Conservation (phyloP, 139 green algal genomes). For the Raphidocelis subcapitata region DNA sequence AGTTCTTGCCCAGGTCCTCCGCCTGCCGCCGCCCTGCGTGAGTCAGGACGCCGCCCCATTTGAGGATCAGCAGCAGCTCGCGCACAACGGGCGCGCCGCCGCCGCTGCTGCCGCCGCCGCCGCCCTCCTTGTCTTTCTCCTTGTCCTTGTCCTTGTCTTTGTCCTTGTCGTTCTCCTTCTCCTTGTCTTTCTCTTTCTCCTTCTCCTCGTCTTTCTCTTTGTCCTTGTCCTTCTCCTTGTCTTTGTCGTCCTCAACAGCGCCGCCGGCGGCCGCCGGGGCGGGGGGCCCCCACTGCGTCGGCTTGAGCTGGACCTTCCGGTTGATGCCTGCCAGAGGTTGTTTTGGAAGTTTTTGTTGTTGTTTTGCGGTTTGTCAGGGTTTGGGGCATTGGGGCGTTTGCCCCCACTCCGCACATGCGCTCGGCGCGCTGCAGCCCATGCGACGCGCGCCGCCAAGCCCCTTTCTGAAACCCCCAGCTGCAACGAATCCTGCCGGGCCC, state of each 20-base stretch:
- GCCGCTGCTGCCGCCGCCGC: constrained; percentile 91
- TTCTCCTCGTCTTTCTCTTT: neutral
- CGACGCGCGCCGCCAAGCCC: too few relatives aligned
- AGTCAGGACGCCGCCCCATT: constrained; percentile 69
- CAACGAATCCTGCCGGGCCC: neutral
- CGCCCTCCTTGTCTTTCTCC: neutral
- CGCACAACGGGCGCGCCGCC: constrained; percentile 61
- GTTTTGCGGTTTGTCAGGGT: too few relatives aligned
- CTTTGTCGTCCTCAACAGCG: too few relatives aligned
- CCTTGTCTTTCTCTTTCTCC: neutral
- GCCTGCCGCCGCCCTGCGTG: constrained; percentile 85
- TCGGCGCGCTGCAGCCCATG: too few relatives aligned
- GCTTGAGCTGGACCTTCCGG: constrained; percentile 98
- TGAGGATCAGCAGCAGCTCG: constrained; percentile 51
- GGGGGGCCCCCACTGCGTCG: constrained; percentile 48
- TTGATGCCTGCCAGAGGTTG: constrained; percentile 95
- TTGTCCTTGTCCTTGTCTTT: neutral
- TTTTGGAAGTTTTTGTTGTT: too few relatives aligned
- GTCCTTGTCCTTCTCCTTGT: too few relatives aligned
- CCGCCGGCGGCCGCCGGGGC: too few relatives aligned
- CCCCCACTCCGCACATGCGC: too few relatives aligned
- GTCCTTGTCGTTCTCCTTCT: neutral
- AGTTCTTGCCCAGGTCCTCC: constrained; percentile 88
- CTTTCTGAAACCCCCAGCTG: neutral
- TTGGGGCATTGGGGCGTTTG: too few relatives aligned